Evolutionary conservation across 257 asterid genomes (phyloP).

Genomic region (Nicotiana sylvestris): DNA sequence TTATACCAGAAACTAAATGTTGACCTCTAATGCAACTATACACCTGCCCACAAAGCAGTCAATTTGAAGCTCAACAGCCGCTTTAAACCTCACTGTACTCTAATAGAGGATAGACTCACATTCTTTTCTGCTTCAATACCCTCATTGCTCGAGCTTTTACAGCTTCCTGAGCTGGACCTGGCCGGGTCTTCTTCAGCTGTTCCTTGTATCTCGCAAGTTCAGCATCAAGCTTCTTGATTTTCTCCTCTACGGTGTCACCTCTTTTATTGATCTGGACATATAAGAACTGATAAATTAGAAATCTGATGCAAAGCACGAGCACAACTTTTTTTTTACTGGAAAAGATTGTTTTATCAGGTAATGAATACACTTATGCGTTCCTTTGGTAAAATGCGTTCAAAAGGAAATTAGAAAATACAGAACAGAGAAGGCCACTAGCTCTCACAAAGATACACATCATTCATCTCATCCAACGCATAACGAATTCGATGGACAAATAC

Average conservation of each 20-base stretch:
- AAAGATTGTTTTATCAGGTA: background rate
- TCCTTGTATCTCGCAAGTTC: conserved; percentile 76
- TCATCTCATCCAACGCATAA: background rate
- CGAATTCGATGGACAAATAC: background rate
- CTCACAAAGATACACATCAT: background rate
- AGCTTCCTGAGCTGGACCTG: conserved; percentile 98
- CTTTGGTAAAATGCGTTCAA: background rate
- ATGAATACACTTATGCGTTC: background rate
- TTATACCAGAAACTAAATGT: background rate
- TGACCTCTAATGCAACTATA: background rate
- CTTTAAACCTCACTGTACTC: background rate
- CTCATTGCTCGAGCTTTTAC: conserved; percentile 98
- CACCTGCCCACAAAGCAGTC: background rate
- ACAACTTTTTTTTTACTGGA: background rate
- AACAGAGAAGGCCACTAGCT: background rate
- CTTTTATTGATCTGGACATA: conserved; percentile 71
- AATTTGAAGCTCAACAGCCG: background rate
- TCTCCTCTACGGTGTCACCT: conserved; percentile 86
- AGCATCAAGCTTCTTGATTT: conserved; percentile 77
- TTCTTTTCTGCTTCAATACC: conserved; percentile 87
- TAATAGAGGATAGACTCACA: conserved; percentile 41
- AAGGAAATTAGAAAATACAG: background rate
- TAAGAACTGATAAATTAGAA: background rate
- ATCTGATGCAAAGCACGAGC: background rate
- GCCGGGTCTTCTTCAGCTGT: conserved; percentile 89